phyloP scores from a whole-genome alignment of 1,284 basidiomycete species.

The Neolentinus lepideus region DNA sequence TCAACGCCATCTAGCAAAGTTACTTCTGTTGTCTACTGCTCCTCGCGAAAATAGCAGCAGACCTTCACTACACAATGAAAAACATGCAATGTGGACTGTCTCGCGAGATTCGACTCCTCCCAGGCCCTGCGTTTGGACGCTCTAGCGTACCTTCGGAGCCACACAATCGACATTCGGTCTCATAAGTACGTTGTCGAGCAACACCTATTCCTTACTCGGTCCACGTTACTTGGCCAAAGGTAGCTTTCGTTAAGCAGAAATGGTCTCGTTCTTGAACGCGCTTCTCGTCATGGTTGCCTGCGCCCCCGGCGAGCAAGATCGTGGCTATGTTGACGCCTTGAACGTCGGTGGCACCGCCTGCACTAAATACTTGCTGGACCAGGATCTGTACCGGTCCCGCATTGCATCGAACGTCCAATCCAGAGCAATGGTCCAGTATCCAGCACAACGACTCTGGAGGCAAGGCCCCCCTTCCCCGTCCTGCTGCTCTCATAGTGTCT shows the following conservation, averaged over 20 bases:
- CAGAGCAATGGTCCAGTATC: constrained; percentile 32
- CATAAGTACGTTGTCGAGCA: background rate
- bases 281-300: background rate
- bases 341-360: constrained; percentile 21
- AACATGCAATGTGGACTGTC: background rate
- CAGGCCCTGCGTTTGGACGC: background rate
- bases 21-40: too few relatives aligned
- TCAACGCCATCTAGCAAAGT: too few relatives aligned
- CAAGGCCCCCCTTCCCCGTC: constrained; percentile 12
- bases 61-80: background rate
- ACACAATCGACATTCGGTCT: background rate
- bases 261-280: background rate
- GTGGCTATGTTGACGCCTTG: constrained; percentile 30
- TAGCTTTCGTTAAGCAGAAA: background rate
- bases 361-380: constrained; percentile 28
- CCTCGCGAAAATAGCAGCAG: background rate
- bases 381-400: constrained; percentile 31
- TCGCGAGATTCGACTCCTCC: background rate
- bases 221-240: too few relatives aligned
- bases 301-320: constrained; percentile 12
- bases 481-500: constrained; percentile 35
- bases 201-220: too few relatives aligned
- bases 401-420: constrained; percentile 39
- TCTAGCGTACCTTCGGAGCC: background rate
- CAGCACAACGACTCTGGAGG: constrained; percentile 22